phyloP scores from a whole-genome alignment of 2,329 filamentous ascomycete genomes.

The Paecilomyces formosus region DNA sequence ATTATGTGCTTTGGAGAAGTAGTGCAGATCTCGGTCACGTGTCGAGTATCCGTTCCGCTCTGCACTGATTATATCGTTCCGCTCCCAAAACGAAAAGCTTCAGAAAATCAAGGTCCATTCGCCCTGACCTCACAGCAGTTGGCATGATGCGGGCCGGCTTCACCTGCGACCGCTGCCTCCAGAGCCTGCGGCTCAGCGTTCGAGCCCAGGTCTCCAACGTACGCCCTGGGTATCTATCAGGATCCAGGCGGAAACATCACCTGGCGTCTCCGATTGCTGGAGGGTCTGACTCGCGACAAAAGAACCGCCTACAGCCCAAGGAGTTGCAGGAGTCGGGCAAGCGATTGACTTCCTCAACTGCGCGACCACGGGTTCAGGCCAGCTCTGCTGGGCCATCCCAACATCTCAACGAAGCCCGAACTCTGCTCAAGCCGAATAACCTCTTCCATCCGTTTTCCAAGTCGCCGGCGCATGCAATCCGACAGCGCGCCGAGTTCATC shows the following conservation, averaged over 20 bases:
- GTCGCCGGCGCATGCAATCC: conserved; percentile 83
- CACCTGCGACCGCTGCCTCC: conserved; percentile 33
- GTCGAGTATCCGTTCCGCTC: background rate
- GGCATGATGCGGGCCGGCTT: conserved; percentile 30
- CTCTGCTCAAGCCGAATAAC: conserved; percentile 62
- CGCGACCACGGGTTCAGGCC: conserved; percentile 17
- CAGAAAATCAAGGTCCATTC: background rate
- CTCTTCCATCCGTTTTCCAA: conserved; percentile 89
- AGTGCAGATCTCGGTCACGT: background rate
- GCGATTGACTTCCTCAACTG: conserved; percentile 6
- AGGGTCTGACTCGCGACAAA: conserved; percentile 20
- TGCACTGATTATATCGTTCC: too few species aligned
- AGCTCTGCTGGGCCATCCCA: conserved; percentile 18
- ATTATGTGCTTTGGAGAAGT: background rate
- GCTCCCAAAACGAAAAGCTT: background rate
- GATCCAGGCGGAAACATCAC: conserved; percentile 17
- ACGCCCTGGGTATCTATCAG: conserved; percentile 16
- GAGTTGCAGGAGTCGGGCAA: conserved; percentile 12
- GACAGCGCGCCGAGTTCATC: conserved; percentile 81
- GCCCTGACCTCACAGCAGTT: background rate
- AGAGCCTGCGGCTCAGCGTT: conserved; percentile 24
- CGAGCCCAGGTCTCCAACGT: conserved; percentile 13
- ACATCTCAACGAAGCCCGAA: conserved; percentile 18
- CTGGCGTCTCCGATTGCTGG: conserved; percentile 13
- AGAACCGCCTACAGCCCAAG: conserved; percentile 12